Evolutionary conservation across 495 filamentous ascomycete genomes (phyloP), one percentile per base, ranked within the genome.

Genomic region (Hyaloscypha hepaticicola): DNA sequence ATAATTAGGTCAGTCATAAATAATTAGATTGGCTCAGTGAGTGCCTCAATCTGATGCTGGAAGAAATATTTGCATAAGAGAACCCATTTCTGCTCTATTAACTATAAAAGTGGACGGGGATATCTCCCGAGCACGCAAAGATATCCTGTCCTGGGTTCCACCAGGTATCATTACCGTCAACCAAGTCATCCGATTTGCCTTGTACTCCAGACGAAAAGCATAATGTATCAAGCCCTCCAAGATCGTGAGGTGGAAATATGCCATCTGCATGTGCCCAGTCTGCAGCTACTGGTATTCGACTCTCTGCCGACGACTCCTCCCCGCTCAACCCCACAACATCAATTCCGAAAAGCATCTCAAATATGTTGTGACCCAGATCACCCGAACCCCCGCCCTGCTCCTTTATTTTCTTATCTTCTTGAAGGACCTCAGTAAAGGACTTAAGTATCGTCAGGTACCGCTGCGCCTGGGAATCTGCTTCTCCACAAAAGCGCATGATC

Each of bases 371-470:
- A 33, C 16, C 45, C 38, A 25, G 27, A 56, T 27, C 5, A 5
- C 2, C 26, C 9, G 14, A 21, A 34, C 31, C 11, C 33, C 24
- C 25, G 16, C 7, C 60, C 34, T 55, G 60, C 26, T 33, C 49
- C 22, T 55, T 62, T 41, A 8, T 22, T 38, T 53, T 62, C 22
- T 62, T 27, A n/a, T 5, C 48, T 51, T 51, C 60, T 28, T 28
- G 48, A n/a, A 63, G 26, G 2, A 24, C 49, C 7, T 48, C 57
- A 21, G 9, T 14, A 26, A 61, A 61, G 22, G 58, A 26, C 22
- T 61, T 38, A 27, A 61, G 58, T 50, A 61, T 61, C 5, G 33
- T 49, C 24, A 50, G 58, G 58, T 61, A 61, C 14, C 58, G 58
- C 8, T 38, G 58, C 21, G 58, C 58, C 24, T 49, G 58, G 11